Evolutionary conservation across 2,329 filamentous ascomycete species (phyloP).

Genomic region (Penicillium sp.): DNA sequence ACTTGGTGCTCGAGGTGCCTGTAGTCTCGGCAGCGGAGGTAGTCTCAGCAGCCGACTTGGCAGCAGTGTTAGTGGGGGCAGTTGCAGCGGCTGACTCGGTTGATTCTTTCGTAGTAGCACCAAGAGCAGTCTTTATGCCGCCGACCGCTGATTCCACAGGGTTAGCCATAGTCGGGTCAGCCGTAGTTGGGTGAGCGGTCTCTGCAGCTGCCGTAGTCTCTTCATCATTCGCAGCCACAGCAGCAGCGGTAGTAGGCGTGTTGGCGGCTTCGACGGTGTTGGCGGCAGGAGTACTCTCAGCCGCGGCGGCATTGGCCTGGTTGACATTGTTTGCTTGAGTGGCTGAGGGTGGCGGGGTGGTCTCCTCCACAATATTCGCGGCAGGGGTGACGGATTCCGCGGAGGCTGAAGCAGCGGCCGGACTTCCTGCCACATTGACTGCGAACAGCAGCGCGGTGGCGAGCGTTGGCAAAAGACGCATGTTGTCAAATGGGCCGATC

Average conservation of each 20-base stretch:
- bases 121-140: slow-evolving; percentile 1
- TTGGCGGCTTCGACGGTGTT: no score
- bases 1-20: slow-evolving; percentile 8
- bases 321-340: slow-evolving; percentile 10
- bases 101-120: background rate
- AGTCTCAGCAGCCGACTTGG: slow-evolving; percentile 3
- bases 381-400: slow-evolving; percentile 5
- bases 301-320: slow-evolving; percentile 3
- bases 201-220: slow-evolving; percentile 1
- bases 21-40: background rate
- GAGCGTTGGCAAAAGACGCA: slow-evolving; percentile 26
- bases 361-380: background rate
- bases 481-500: slow-evolving; percentile 9
- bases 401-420: slow-evolving; percentile 12
- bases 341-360: background rate
- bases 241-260: background rate
- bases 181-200: background rate
- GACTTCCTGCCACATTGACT: slow-evolving; percentile 20
- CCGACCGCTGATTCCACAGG: slow-evolving; percentile 6
- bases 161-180: slow-evolving; percentile 1
- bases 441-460: slow-evolving; percentile 22
- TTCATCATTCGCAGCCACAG: slow-evolving; percentile 3
- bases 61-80: background rate
- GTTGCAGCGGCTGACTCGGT: background rate
- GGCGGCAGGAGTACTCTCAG: background rate